Conservation (phyloP, 2,329 filamentous ascomycete genomes). For the Exophiala sp. region DNA sequence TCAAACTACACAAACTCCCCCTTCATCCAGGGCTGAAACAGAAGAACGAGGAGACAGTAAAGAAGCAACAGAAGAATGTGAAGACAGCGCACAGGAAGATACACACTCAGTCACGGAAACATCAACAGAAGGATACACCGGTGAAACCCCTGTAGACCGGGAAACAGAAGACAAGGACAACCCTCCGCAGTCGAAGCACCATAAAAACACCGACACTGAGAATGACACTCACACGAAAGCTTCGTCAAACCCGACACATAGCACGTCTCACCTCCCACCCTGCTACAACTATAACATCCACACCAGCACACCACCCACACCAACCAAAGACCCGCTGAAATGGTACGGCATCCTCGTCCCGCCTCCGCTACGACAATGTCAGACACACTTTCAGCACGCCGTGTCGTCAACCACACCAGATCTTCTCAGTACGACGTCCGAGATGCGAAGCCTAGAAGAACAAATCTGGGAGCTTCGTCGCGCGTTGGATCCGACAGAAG, state of each 20-base stretch:
- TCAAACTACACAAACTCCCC: not conserved
- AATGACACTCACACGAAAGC: not conserved
- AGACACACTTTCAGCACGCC: conserved; percentile 41
- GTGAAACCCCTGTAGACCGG: no score
- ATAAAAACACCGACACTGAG: no score
- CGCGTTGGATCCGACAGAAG: conserved; percentile 9
- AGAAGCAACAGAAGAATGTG: no score
- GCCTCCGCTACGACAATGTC: conserved; percentile 42
- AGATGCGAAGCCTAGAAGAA: conserved; percentile 42
- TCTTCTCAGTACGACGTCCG: conserved; percentile 36
- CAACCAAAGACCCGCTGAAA: conserved; percentile 39
- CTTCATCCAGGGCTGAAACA: not conserved
- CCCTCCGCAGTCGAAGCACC: no score
- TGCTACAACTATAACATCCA: not conserved
- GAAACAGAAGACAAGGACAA: no score
- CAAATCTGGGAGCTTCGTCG: conserved; percentile 31
- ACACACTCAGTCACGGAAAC: no score
- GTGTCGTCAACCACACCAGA: conserved; percentile 37
- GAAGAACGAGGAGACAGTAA: no score
- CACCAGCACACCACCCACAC: not conserved
- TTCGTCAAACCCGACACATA: conserved; percentile 5
- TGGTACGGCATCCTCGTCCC: conserved; percentile 51
- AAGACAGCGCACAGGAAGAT: no score
- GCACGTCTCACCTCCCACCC: conserved; percentile 1
- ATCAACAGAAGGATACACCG: no score